A percentile compares a stretch with the other conserved stretches of the same genome.
phyloP scores from a whole-genome alignment of 768 basidiomycete species.

The Tulasnella sp. region DNA sequence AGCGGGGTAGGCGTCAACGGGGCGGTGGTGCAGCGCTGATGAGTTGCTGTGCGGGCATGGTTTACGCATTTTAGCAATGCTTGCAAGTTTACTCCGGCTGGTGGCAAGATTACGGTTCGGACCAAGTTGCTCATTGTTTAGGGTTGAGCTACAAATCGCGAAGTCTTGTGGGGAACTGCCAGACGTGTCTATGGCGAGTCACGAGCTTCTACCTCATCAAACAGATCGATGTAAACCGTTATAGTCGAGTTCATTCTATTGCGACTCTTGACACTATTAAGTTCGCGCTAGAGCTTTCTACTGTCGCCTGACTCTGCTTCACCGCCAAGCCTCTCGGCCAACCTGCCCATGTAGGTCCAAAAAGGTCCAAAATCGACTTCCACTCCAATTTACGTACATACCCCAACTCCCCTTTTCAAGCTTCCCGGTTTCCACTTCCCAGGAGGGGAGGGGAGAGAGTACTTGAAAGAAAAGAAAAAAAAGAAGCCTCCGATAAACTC shows the following conservation, averaged over 20 bases:
- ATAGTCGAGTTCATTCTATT: too few species aligned
- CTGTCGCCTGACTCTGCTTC: too few species aligned
- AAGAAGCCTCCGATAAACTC: neutral
- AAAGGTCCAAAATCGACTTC: neutral
- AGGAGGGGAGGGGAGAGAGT: neutral
- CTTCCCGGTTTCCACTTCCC: neutral
- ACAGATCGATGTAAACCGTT: too few species aligned
- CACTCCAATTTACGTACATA: neutral
- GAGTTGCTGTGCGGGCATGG: neutral
- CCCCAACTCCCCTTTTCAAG: neutral
- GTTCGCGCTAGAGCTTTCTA: too few species aligned
- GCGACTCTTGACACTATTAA: too few species aligned
- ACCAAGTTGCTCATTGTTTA: too few species aligned
- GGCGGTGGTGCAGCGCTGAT: neutral
- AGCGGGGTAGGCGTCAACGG: neutral
- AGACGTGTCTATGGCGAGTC: too few species aligned
- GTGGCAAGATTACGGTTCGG: constrained; percentile 25
- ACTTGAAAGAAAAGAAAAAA: too few species aligned
- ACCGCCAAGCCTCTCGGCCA: too few species aligned
- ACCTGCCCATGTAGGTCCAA: neutral
- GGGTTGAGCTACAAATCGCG: too few species aligned
- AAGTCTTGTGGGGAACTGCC: too few species aligned
- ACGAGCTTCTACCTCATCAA: too few species aligned
- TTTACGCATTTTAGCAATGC: constrained; percentile 6
- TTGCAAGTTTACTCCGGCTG: constrained; percentile 26